Conservation (phyloP, 805 yeast genomes). For the Lipomyces spencermartinsiae region DNA sequence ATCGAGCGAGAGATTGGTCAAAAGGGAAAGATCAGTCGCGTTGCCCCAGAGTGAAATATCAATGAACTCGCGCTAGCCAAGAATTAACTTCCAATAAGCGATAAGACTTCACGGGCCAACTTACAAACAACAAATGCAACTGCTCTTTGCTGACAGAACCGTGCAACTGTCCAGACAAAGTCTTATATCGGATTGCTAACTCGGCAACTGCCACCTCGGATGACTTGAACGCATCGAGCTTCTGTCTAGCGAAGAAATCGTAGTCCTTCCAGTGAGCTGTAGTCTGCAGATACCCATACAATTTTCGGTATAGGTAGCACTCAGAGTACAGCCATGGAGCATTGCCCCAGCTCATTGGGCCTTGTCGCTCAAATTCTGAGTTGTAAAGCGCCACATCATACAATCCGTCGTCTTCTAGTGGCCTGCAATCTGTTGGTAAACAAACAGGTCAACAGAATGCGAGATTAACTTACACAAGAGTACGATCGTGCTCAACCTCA, state of each 20-base stretch:
- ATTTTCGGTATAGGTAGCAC: slow-evolving; percentile 75
- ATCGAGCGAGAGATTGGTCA: slow-evolving; percentile 82
- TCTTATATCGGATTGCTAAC: slow-evolving; percentile 68
- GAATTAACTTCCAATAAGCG: slow-evolving; percentile 53
- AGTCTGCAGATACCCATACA: slow-evolving; percentile 44
- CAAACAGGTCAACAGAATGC: slow-evolving; percentile 1
- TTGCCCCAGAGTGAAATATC: slow-evolving; percentile 97
- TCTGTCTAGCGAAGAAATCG: slow-evolving; percentile 76
- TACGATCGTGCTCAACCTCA: slow-evolving; percentile 50
- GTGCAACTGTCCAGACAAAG: slow-evolving; percentile 46
- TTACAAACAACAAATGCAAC: slow-evolving; percentile 34
- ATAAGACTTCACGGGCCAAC: slow-evolving; percentile 41
- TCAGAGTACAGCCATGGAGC: slow-evolving; percentile 94
- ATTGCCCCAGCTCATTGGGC: slow-evolving; percentile 67
- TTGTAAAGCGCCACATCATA: slow-evolving; percentile 60
- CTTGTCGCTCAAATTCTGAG: slow-evolving; percentile 52
- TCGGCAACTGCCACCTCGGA: slow-evolving; percentile 82
- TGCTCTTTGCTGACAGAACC: slow-evolving; percentile 40
- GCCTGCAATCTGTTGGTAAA: slow-evolving; percentile 47
- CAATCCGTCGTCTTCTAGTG: slow-evolving; percentile 53
- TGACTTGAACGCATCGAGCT: slow-evolving; percentile 74
- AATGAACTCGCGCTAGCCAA: slow-evolving; percentile 76
- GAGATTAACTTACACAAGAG: slow-evolving; percentile 25
- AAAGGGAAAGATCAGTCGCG: slow-evolving; percentile 90
- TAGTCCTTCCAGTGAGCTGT: slow-evolving; percentile 57